Conservation (phyloP, 768 basidiomycete genomes). For the Xerocomellus intermedius region DNA sequence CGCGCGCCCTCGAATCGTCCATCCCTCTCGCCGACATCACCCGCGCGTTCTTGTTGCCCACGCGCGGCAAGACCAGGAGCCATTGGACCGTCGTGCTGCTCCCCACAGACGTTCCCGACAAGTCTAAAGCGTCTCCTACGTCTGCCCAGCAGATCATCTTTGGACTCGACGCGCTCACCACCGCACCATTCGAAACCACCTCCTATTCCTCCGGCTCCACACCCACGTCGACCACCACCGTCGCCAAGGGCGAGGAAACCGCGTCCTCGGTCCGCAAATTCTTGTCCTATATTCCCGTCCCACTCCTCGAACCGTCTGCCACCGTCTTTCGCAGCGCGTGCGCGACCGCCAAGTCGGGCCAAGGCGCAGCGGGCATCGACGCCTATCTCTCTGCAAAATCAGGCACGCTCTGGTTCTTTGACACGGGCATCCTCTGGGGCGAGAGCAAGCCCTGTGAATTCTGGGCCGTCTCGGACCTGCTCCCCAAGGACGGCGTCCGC, state of each 20-base stretch:
- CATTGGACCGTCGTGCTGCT: constrained; percentile 75
- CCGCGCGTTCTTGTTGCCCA: constrained; percentile 71
- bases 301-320: constrained; percentile 47
- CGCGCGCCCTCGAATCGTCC: constrained; percentile 48
- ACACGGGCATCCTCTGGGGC: constrained; percentile 67
- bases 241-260: constrained; percentile 54
- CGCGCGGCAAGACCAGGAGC: constrained; percentile 65
- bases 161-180: constrained; percentile 59
- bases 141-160: constrained; percentile 60
- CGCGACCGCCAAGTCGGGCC: constrained; percentile 31
- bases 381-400: constrained; percentile 71
- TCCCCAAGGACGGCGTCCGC: constrained; percentile 49
- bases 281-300: constrained; percentile 46
- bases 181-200: constrained; percentile 46
- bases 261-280: constrained; percentile 50
- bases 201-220: constrained; percentile 30
- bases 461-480: constrained; percentile 63
- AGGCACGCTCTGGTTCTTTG: constrained; percentile 71
- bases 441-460: constrained; percentile 78
- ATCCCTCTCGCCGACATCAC: constrained; percentile 49
- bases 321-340: constrained; percentile 58
- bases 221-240: constrained; percentile 28
- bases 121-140: constrained; percentile 37
- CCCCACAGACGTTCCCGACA: constrained; percentile 51
- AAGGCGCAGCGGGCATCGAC: constrained; percentile 59